Base-by-base conservation (phyloP, 2,329 filamentous ascomycete genomes). In the Thermochaetoides dissita region DNA sequence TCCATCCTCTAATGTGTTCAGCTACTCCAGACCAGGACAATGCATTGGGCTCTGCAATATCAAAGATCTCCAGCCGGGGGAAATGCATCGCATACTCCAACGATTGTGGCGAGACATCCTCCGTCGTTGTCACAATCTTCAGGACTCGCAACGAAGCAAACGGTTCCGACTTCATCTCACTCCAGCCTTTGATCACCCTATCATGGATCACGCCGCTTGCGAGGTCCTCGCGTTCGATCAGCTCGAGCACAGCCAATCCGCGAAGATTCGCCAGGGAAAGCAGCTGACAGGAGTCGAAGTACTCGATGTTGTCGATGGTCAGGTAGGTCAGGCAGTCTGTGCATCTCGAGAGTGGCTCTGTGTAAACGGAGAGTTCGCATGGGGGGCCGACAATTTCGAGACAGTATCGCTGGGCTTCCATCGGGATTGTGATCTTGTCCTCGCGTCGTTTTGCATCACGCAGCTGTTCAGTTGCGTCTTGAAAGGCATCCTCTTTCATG, bases 111-210 rank as follows among this genome's bases (percentile, higher is more conserved):
- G 67, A 66, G 0, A 49, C 24, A 6, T 2, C 9, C 10, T 29
- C 37, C 6, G 10, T 28, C 11, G 9, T 39, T 11, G 40, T 39
- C 2, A 61, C 64, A 10, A 73, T 61, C 29, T 63, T 60, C 35
- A 74, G 51, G 10, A 72, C 54, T 5, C 69, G 60, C 35, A 74
- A 58, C 4, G 63, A 36, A 0, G 68, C 68, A 32, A 74, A 74
- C 0, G 67, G 59, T 7, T 59, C 51, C 2, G 12, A 12, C 1
- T 56, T 47, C 32, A 56, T 55, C 37, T 63, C 58, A 1, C 62
- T 59, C 68, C 69, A 73, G 17, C 63, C 63, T 31, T 63, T 59
- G 12, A 73, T 42, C 3, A 73, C 56, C 6, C 65, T 58, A 47
- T 74, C 68, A 34, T 50, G 66, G 6, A 71, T 36, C 3, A 8